Conservation (phyloP, 345 rosid species). For the Gynandropsis gynandra region DNA sequence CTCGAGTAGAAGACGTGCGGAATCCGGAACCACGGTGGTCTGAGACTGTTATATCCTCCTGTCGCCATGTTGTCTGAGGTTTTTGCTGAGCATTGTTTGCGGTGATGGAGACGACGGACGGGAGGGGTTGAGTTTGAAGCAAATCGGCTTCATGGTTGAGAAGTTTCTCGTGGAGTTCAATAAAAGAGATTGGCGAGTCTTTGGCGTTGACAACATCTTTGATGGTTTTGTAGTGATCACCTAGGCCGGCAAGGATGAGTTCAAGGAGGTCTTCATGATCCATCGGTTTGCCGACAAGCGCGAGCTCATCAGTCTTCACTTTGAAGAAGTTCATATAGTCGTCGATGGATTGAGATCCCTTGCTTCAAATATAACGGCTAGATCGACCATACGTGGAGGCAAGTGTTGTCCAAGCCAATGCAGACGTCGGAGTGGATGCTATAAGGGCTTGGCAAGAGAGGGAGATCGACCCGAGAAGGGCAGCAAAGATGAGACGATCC, state of each 20-base stretch:
- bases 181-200: neutral
- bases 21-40: no score
- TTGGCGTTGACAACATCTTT: neutral
- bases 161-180: slow-evolving; percentile 2
- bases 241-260: neutral
- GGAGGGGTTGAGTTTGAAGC: neutral
- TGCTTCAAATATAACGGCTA: neutral
- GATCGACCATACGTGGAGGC: neutral
- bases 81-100: neutral
- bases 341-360: neutral
- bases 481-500: neutral
- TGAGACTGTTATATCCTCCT: no score
- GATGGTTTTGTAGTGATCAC: slow-evolving; percentile 1
- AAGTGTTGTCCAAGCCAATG: neutral
- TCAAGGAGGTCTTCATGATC: neutral
- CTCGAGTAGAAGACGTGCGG: no score
- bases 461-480: neutral
- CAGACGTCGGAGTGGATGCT: neutral
- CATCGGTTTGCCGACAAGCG: neutral
- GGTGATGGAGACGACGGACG: no score
- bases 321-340: neutral
- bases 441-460: neutral
- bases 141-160: neutral
- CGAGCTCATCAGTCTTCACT: neutral
- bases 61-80: no score